Conservation (phyloP, 768 basidiomycete genomes). For the Mycena metata region DNA sequence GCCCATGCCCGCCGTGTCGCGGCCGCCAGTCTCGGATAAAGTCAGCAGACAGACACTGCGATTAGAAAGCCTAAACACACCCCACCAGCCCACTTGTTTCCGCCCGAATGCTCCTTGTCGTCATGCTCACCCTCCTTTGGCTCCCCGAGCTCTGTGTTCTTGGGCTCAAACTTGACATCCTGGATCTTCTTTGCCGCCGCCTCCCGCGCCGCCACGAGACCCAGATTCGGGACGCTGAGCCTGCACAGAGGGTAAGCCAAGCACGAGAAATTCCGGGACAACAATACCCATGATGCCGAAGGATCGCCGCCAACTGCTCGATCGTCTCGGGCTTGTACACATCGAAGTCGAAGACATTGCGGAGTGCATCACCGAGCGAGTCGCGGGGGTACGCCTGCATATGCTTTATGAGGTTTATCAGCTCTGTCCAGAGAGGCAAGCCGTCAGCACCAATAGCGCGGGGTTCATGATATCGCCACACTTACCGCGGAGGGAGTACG, state of each 20-base stretch:
- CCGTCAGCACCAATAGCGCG: background rate
- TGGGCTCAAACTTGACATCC: conserved; percentile 71
- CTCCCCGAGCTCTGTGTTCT: conserved; percentile 60
- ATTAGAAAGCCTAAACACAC: conserved; percentile 49
- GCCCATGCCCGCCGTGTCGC: conserved; percentile 76
- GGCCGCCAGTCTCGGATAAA: conserved; percentile 66
- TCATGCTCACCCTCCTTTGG: conserved; percentile 77
- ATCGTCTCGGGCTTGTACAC: conserved; percentile 76
- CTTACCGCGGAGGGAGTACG: conserved; percentile 78
- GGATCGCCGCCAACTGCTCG: conserved; percentile 68
- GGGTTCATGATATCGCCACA: background rate
- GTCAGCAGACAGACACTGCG: background rate
- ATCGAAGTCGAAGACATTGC: conserved; percentile 81
- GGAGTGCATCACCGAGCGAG: conserved; percentile 67
- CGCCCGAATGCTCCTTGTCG: conserved; percentile 71
- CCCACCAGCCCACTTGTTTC: conserved; percentile 76
- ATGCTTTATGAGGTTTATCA: conserved; percentile 76
- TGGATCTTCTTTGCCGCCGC: conserved; percentile 64
- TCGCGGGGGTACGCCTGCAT: conserved; percentile 73
- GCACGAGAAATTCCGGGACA: background rate
- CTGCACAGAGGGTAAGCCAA: conserved; percentile 44
- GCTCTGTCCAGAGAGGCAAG: conserved; percentile 52
- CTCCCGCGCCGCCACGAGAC: conserved; percentile 70
- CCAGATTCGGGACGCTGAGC: conserved; percentile 65
- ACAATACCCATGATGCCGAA: conserved; percentile 71